A percentile compares a stretch with the other conserved stretches of the same genome.
Evolutionary conservation across 1,284 basidiomycete species (phyloP).

Genomic region (Heterobasidion annosum): DNA sequence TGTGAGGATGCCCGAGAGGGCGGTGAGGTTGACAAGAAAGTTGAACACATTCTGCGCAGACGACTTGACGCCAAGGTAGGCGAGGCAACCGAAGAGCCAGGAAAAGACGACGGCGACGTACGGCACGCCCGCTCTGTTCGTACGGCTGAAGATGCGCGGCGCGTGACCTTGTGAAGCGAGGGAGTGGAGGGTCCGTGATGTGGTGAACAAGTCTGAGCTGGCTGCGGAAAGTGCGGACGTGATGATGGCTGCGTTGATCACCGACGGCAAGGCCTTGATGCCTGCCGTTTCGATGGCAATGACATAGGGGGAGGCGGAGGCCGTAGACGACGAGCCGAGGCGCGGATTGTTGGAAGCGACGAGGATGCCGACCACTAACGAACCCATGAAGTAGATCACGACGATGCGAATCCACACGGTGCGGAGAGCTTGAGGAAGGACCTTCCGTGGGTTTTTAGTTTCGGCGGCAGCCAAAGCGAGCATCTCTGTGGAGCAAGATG

Average conservation of each 20-base stretch:
- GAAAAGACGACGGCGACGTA: slow-evolving; percentile 62
- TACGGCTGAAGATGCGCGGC: slow-evolving; percentile 63
- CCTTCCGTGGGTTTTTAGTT: slow-evolving; percentile 55
- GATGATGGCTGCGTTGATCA: slow-evolving; percentile 83
- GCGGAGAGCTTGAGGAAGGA: slow-evolving; percentile 59
- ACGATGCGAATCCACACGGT: slow-evolving; percentile 67
- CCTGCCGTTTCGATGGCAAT: slow-evolving; percentile 71
- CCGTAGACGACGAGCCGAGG: slow-evolving; percentile 48
- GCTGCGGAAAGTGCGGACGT: slow-evolving; percentile 85
- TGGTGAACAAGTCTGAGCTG: slow-evolving; percentile 76
- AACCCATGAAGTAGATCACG: slow-evolving; percentile 58
- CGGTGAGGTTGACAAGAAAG: slow-evolving; percentile 72
- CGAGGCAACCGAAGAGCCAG: slow-evolving; percentile 61
- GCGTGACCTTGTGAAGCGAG: slow-evolving; percentile 72
- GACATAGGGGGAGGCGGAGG: slow-evolving; percentile 77
- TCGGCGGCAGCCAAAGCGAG: slow-evolving; percentile 58
- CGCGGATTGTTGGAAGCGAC: slow-evolving; percentile 58
- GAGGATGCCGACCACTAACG: slow-evolving; percentile 64
- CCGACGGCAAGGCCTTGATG: slow-evolving; percentile 65
- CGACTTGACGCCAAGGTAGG: slow-evolving; percentile 55
- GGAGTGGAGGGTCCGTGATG: slow-evolving; percentile 76
- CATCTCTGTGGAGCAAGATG: slow-evolving; percentile 22
- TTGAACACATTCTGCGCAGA: slow-evolving; percentile 38
- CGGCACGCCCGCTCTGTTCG: slow-evolving; percentile 69
- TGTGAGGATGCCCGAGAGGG: slow-evolving; percentile 58